These are phyloP conservation scores for Aspergillus melleus DNA, from an alignment of 2,329 filamentous ascomycete genomes.

Conservation along the genomic window DNA sequence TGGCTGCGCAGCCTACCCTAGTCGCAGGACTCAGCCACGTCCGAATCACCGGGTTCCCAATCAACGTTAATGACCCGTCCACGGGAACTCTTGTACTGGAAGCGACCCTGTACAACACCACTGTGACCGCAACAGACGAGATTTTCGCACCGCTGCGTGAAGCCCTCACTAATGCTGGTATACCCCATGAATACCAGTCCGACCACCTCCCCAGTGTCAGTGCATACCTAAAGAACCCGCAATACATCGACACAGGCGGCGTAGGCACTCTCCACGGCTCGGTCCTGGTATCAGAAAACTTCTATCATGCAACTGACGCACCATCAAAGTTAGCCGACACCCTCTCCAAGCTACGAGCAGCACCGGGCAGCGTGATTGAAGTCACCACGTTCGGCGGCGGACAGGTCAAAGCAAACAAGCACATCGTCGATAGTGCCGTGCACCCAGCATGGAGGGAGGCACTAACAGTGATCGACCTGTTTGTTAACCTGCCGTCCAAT, in stretches of 20 bases:
- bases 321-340: constrained; percentile 2
- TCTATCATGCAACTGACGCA: constrained; percentile 18
- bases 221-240: neutral
- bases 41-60: neutral
- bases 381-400: neutral
- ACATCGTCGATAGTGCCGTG: constrained; percentile 39
- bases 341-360: neutral
- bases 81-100: neutral
- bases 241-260: neutral
- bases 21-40: neutral
- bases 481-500: constrained; percentile 24
- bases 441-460: constrained; percentile 47
- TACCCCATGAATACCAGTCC: neutral
- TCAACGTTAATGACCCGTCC: neutral
- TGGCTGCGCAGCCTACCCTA: neutral
- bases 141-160: neutral
- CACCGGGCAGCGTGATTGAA: neutral
- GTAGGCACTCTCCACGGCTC: neutral
- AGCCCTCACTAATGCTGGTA: neutral
- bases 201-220: neutral
- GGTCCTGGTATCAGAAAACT: constrained; percentile 5
- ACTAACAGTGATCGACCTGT: constrained; percentile 30
- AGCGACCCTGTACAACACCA: neutral
- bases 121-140: neutral
- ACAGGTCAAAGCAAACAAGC: constrained; percentile 34